These are phyloP conservation scores for Tetrapisispora pingtungensis DNA, from an alignment of 805 yeast species.

Conservation along the genomic window DNA sequence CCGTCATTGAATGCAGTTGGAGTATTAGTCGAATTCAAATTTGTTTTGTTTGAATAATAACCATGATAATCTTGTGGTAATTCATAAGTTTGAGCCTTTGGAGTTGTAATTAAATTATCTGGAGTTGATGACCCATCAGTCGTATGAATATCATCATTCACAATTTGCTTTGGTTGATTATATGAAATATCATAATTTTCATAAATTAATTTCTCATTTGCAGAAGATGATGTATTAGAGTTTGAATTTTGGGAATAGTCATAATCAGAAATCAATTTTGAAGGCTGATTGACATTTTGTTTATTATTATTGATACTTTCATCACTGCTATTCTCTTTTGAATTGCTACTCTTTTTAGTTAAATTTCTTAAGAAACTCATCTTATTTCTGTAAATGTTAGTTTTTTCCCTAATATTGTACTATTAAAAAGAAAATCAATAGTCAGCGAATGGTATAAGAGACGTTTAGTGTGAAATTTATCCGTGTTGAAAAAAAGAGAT, in stretches of 20 bases:
- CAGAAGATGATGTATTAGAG: neutral
- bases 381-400: too few relatives aligned
- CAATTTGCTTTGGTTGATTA: neutral
- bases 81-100: conserved; percentile 2
- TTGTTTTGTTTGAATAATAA: conserved; percentile 20
- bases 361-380: neutral
- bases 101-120: conserved; percentile 1
- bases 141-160: conserved; percentile 1
- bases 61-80: conserved; percentile 23
- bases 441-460: too few relatives aligned
- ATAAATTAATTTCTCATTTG: neutral
- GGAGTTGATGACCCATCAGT: conserved; percentile 19
- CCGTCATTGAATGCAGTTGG: conserved; percentile 1
- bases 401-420: too few relatives aligned
- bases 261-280: too few relatives aligned
- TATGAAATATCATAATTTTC: neutral
- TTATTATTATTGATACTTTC: conserved; percentile 14
- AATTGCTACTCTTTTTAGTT: neutral
- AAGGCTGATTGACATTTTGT: too few relatives aligned
- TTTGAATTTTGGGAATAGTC: neutral
- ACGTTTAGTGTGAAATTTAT: too few relatives aligned
- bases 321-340: conserved; percentile 11
- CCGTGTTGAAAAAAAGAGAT: too few relatives aligned
- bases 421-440: too few relatives aligned
- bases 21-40: conserved; percentile 4